Base-by-base conservation (phyloP, 1,284 basidiomycete species). In the Leccinum pachyderme region DNA sequence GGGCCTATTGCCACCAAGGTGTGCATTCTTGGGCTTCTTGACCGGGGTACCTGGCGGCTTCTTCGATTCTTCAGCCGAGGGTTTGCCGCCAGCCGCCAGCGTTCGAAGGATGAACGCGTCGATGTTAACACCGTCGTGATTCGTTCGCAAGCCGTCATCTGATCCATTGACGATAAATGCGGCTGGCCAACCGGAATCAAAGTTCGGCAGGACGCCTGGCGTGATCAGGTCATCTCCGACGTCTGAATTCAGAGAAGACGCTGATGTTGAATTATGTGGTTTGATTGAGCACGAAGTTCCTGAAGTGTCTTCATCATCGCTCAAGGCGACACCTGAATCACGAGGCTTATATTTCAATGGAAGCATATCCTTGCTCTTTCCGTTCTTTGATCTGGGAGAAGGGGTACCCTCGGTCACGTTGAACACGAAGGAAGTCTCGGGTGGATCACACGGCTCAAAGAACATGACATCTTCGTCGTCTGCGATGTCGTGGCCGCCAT, bases 11-110 rank as follows among this genome's bases (percentile, higher is more conserved):
- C 77, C 76, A 31, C 75, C 75, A 44, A 88, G 71, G 61, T 81
- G 78, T 33, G 79, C 76, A 18, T 81, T 83, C 71, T 86, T 86
- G 55, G 77, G 69, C 63, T 79, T 84, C 77, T 92, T 92, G 46
- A 90, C 86, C 0, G 90, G 89, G 3, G 90, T 92, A 0, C 86
- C 88, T 5, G 89, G 89, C 13, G 82, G 81, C 49, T 77, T 82
- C 74, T 87, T 90, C 31, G 72, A 68, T 52, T 76, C 78, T 50
- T 78, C 76, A 49, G 70, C 65, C 51, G 73, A 67, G 29, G 73
- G 75, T 61, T 83, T 78, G 27, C 79, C 74, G 11, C 80, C 80
- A 1, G 80, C 77, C 2, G 81, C 80, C n/a, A 91, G 79, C 1
- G 84, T 85, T 32, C 82, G 81, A 60, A 85, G 73, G 59, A 91